phyloP scores from a whole-genome alignment of 2,329 filamentous ascomycete species.

The Penicillium sp. region DNA sequence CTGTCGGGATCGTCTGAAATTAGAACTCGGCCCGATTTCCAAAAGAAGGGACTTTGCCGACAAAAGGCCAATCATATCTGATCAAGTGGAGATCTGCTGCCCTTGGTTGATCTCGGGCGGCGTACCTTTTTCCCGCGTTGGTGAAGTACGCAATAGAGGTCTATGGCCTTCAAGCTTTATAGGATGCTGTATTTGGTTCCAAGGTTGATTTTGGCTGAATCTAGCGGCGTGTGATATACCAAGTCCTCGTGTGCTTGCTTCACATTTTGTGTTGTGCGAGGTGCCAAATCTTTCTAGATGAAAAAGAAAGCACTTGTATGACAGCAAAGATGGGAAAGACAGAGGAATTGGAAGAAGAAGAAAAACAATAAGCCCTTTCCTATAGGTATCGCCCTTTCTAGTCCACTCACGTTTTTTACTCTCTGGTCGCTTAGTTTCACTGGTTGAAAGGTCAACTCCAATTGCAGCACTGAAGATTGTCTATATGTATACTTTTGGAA shows the following conservation, averaged over 20 bases:
- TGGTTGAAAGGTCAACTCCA: neutral
- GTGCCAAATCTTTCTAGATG: no score
- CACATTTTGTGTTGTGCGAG: no score
- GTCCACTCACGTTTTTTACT: neutral
- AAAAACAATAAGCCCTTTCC: neutral
- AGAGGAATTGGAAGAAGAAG: neutral
- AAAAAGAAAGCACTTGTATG: no score
- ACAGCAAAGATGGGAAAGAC: no score
- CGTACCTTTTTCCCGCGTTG: neutral
- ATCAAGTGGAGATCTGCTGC: neutral
- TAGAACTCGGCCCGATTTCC: neutral
- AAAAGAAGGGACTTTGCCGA: neutral
- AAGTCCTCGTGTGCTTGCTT: no score
- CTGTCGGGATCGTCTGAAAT: neutral
- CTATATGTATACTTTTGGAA: neutral
- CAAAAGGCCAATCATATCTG: neutral
- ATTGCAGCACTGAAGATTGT: neutral
- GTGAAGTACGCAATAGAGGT: neutral
- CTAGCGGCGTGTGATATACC: no score
- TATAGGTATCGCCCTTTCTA: neutral
- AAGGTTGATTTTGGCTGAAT: no score
- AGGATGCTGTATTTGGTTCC: no score
- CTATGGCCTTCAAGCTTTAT: no score
- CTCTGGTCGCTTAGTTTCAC: neutral
- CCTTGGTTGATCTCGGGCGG: no score